Conservation (phyloP, 2,329 filamentous ascomycete species). For the Pestalotiopsis sp. region DNA sequence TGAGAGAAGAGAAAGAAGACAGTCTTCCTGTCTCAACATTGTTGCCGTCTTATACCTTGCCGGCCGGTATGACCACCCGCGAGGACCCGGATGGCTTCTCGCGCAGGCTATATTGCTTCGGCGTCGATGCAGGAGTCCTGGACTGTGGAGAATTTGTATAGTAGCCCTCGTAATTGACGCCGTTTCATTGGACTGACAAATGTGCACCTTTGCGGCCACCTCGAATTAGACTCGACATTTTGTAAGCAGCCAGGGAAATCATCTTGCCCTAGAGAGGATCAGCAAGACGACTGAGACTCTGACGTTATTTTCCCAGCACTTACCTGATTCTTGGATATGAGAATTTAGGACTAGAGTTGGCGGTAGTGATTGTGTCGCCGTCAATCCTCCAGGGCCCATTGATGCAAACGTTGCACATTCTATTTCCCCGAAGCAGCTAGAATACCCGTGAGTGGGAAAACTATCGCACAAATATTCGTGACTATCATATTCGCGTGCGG, state of each 20-base stretch:
- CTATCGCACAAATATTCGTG: no score
- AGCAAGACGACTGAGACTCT: neutral
- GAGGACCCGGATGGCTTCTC: constrained; percentile 4
- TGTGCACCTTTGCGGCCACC: constrained; percentile 8
- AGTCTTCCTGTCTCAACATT: neutral
- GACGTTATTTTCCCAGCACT: neutral
- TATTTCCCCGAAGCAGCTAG: no score
- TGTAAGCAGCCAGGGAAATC: neutral
- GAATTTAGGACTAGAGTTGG: neutral
- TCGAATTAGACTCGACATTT: neutral
- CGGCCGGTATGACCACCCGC: neutral
- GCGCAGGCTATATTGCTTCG: neutral
- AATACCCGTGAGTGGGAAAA: no score
- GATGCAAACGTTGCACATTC: no score
- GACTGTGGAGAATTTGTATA: neutral
- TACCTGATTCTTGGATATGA: neutral
- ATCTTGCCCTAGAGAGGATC: neutral
- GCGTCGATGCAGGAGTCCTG: neutral
- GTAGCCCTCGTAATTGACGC: neutral
- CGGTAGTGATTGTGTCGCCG: no score
- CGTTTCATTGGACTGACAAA: neutral
- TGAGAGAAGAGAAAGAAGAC: neutral
- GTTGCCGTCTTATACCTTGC: neutral
- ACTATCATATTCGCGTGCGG: no score
- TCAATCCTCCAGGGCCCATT: no score